Conservation (phyloP, 1,284 basidiomycete genomes). For the Phenoliferia sp. region DNA sequence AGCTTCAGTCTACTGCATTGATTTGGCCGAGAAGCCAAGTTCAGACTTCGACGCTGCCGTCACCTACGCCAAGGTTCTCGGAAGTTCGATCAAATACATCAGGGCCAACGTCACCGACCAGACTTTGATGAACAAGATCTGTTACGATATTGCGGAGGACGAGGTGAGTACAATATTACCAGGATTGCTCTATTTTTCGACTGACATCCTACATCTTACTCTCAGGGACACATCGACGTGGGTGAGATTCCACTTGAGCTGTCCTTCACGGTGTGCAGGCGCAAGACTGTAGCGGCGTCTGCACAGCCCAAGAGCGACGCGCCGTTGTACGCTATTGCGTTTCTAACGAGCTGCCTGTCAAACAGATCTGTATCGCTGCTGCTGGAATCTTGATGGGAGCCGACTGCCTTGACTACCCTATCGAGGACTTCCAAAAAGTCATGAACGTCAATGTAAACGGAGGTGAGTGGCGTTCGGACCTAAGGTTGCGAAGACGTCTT, state of each 20-base stretch:
- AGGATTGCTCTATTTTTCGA: neutral
- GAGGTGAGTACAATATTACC: neutral
- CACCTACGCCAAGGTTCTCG: neutral
- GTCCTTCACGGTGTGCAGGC: neutral
- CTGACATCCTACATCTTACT: neutral
- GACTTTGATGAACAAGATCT: neutral
- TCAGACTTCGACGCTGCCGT: neutral
- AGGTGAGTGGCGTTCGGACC: neutral
- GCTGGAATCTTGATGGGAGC: neutral
- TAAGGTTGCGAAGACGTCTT: neutral
- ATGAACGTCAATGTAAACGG: neutral
- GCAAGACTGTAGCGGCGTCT: neutral
- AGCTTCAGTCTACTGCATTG: neutral
- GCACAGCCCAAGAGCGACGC: no score
- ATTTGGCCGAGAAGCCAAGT: neutral
- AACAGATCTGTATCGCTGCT: neutral
- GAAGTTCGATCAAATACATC: neutral
- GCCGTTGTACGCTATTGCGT: no score
- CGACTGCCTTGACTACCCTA: neutral
- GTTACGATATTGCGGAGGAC: neutral
- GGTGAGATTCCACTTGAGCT: neutral
- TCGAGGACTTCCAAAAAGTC: constrained; percentile 1
- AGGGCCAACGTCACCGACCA: constrained; percentile 2
- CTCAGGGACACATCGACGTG: neutral
- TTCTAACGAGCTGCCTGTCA: no score